These are phyloP conservation scores for Myriangium duriaei DNA, from an alignment of 2,329 filamentous ascomycete genomes.

Conservation along the genomic window DNA sequence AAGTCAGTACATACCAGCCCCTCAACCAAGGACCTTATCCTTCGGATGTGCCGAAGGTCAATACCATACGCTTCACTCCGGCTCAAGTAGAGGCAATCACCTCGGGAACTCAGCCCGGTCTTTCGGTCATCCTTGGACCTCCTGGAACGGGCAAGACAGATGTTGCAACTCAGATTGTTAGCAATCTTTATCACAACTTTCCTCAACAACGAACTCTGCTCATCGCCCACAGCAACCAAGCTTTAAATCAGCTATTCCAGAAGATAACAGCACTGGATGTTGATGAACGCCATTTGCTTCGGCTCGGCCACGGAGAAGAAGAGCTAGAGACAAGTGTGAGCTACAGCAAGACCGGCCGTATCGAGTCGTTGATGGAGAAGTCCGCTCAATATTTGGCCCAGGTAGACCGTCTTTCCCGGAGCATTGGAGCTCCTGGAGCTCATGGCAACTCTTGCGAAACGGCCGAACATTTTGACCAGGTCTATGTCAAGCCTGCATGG, in stretches of 20 bases:
- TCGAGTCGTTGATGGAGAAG: constrained; percentile 90
- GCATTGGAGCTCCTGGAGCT: constrained; percentile 78
- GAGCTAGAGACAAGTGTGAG: constrained; percentile 75
- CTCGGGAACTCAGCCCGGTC: constrained; percentile 84
- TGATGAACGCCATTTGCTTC: constrained; percentile 82
- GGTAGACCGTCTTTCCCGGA: constrained; percentile 73
- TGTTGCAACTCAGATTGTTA: constrained; percentile 96
- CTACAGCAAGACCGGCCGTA: constrained; percentile 88
- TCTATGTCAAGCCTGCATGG: constrained; percentile 85
- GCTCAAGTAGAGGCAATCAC: constrained; percentile 85
- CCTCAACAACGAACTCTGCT: constrained; percentile 82
- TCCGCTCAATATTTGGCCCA: constrained; percentile 65
- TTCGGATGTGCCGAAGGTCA: constrained; percentile 68
- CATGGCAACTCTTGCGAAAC: constrained; percentile 95
- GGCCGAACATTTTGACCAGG: constrained; percentile 88
- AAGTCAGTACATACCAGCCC: constrained; percentile 81
- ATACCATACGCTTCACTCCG: constrained; percentile 77
- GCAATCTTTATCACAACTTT: constrained; percentile 97
- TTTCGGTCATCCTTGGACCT: constrained; percentile 88
- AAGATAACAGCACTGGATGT: constrained; percentile 97
- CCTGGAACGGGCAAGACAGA: constrained; percentile 99
- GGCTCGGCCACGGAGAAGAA: constrained; percentile 89
- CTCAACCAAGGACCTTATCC: constrained; percentile 84
- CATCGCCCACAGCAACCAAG: constrained; percentile 94
- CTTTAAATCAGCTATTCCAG: constrained; percentile 90